Percentiles rank a stretch among this genome's conserved stretches.
Evolutionary conservation across 108 stramenopile genomes (phyloP).

Genomic region (Fistulifera pelliculosa): DNA sequence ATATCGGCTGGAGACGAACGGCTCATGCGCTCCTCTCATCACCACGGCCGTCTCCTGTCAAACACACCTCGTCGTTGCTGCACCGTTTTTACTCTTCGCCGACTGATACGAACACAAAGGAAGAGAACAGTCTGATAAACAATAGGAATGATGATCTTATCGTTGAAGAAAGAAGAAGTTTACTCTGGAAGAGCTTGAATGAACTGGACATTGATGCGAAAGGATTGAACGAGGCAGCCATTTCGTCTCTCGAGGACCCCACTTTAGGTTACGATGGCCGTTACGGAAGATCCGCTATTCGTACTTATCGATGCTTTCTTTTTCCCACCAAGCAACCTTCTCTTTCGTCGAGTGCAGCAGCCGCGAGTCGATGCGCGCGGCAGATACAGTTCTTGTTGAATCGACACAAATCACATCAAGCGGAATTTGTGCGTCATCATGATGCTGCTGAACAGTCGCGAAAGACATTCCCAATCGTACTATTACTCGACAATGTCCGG

Average conservation of each 20-base stretch:
- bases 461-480: constrained; percentile 52
- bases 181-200: no score
- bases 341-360: constrained; percentile 25
- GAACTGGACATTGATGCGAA: constrained; percentile 34
- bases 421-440: constrained; percentile 68
- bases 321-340: constrained; percentile 27
- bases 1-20: no score
- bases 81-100: no score
- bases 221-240: constrained; percentile 35
- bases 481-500: constrained; percentile 80
- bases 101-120: no score
- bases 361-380: constrained; percentile 48
- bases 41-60: no score
- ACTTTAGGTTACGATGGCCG: constrained; percentile 48
- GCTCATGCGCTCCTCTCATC: no score
- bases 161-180: no score
- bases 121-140: no score
- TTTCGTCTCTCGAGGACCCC: constrained; percentile 39
- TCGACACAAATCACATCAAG: constrained; percentile 52
- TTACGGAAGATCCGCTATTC: constrained; percentile 71
- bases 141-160: no score
- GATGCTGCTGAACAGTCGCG: constrained; percentile 13
- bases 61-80: no score
- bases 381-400: constrained; percentile 78
- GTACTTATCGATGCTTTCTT: constrained; percentile 64